phyloP scores from a whole-genome alignment of 2,329 filamentous ascomycete species.

The Periglandula ipomoeae region DNA sequence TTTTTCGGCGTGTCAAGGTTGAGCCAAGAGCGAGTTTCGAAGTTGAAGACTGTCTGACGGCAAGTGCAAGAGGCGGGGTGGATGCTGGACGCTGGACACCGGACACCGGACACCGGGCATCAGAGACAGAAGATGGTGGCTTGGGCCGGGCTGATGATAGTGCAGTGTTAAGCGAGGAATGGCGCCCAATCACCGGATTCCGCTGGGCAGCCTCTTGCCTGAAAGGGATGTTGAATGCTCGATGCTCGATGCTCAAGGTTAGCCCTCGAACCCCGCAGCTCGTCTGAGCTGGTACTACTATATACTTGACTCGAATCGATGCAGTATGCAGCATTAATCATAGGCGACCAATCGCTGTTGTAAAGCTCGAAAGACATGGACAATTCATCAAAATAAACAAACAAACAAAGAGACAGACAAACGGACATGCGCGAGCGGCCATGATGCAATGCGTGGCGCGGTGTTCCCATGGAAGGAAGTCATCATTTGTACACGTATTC shows the following conservation, averaged over 20 bases:
- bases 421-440: background rate
- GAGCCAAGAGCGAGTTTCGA: too few relatives aligned
- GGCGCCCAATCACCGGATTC: slow-evolving; percentile 2
- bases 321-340: background rate
- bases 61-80: background rate
- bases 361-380: background rate
- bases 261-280: background rate
- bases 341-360: background rate
- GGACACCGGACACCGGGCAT: too few relatives aligned
- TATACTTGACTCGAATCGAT: background rate
- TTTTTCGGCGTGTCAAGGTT: background rate
- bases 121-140: too few relatives aligned
- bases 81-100: background rate
- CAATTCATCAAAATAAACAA: background rate
- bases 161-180: background rate
- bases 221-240: background rate
- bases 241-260: too few relatives aligned
- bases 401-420: background rate
- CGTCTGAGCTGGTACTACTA: background rate
- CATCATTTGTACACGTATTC: too few relatives aligned
- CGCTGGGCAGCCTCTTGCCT: background rate
- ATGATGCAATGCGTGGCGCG: background rate
- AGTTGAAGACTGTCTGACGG: too few relatives aligned
- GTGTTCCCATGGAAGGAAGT: background rate
- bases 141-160: background rate